phyloP scores from a whole-genome alignment of 345 rosid species.

The Rhizophora mangle region DNA sequence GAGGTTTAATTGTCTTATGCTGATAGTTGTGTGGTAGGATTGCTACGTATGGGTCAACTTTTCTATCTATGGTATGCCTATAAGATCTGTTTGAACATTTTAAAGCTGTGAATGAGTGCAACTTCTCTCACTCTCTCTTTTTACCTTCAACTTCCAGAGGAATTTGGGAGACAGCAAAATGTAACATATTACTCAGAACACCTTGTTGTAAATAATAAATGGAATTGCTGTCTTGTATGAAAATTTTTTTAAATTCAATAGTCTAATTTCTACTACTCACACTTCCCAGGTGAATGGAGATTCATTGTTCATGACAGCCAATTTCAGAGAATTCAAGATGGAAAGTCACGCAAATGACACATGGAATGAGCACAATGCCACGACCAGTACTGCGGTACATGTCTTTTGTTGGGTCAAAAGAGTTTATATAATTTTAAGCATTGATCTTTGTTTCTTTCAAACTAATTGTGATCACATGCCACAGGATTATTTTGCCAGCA shows the following conservation, averaged over 20 bases:
- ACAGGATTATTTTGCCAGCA: slow-evolving; percentile 89
- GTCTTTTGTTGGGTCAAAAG: slow-evolving; percentile 1
- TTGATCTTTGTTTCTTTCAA: slow-evolving; percentile 10
- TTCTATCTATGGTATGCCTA: slow-evolving; percentile 9
- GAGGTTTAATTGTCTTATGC: no score
- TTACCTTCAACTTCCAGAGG: no score
- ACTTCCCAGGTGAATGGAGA: slow-evolving; percentile 88
- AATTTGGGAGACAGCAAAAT: no score
- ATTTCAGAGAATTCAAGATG: slow-evolving; percentile 82
- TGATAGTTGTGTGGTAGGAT: no score
- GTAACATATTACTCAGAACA: no score
- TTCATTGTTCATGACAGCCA: slow-evolving; percentile 79
- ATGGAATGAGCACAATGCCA: slow-evolving; percentile 82
- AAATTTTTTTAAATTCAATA: background rate
- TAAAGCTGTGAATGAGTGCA: background rate
- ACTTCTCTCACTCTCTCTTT: slow-evolving; percentile 1
- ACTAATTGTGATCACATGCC: no score
- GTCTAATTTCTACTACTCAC: background rate
- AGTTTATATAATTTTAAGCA: background rate
- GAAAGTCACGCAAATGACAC: slow-evolving; percentile 61
- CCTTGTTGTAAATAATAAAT: no score
- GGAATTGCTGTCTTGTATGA: no score
- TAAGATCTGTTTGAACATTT: background rate
- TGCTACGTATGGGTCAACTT: no score
- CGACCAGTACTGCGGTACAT: slow-evolving; percentile 80